These are phyloP conservation scores for Marasmius fiardii DNA, from an alignment of 1,284 basidiomycete genomes.

Conservation along the genomic window DNA sequence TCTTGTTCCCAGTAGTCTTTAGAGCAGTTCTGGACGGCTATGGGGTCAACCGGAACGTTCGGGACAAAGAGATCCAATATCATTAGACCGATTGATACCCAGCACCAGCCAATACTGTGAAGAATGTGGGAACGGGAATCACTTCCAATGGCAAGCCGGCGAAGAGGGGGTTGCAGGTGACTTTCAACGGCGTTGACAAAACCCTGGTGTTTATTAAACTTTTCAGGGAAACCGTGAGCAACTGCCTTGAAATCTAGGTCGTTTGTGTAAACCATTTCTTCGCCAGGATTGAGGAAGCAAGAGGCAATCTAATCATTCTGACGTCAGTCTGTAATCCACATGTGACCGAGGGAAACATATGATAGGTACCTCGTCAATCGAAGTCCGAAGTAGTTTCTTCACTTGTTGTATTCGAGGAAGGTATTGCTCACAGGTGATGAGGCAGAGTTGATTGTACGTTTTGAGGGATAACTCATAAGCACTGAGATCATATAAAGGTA, in stretches of 20 bases:
- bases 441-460: constrained; percentile 30
- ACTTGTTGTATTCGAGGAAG: constrained; percentile 39
- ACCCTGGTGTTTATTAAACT: constrained; percentile 11
- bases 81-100: constrained; percentile 61
- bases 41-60: constrained; percentile 85
- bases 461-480: constrained; percentile 32
- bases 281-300: constrained; percentile 33
- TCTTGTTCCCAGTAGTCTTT: constrained; percentile 50
- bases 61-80: constrained; percentile 81
- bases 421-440: constrained; percentile 32
- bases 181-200: background rate
- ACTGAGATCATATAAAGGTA: constrained; percentile 26
- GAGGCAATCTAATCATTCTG: constrained; percentile 32
- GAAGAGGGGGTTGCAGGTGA: constrained; percentile 11
- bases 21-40: constrained; percentile 60
- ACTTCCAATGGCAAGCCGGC: constrained; percentile 9
- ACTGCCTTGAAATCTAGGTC: background rate
- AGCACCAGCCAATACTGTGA: constrained; percentile 49
- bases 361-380: constrained; percentile 40
- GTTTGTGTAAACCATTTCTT: background rate
- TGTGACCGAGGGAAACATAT: background rate
- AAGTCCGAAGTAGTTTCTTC: constrained; percentile 33
- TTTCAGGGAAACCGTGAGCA: background rate
- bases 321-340: background rate
- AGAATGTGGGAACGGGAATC: constrained; percentile 2